Percentiles rank a stretch among this genome's conserved stretches.
Conservation (phyloP, 1,284 basidiomycete species). For the Leucoagaricus sp. region DNA sequence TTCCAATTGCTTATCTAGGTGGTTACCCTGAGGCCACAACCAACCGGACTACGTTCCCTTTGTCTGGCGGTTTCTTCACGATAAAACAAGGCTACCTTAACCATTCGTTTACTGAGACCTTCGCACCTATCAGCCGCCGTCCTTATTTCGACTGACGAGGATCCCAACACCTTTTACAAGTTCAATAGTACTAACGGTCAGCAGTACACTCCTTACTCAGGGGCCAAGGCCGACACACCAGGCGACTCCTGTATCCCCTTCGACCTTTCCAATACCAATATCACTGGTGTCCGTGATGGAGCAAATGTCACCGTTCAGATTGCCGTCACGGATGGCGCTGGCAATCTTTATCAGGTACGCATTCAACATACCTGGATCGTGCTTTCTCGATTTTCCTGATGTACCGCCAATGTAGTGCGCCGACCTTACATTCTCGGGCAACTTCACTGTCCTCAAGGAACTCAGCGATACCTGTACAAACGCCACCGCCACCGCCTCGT, state of each 20-base stretch:
- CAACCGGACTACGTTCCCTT: slow-evolving; percentile 57
- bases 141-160: slow-evolving; percentile 40
- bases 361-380: neutral
- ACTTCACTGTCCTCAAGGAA: slow-evolving; percentile 37
- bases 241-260: slow-evolving; percentile 58
- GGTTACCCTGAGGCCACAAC: slow-evolving; percentile 44
- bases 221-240: slow-evolving; percentile 41
- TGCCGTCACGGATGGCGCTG: slow-evolving; percentile 53
- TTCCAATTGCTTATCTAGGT: slow-evolving; percentile 30
- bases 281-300: slow-evolving; percentile 47
- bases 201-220: slow-evolving; percentile 40
- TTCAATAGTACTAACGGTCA: slow-evolving; percentile 46
- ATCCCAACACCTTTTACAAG: slow-evolving; percentile 54
- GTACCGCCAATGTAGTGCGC: slow-evolving; percentile 39
- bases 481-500: slow-evolving; percentile 19
- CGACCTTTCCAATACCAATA: slow-evolving; percentile 43
- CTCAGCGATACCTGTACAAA: slow-evolving; percentile 46
- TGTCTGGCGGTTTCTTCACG: slow-evolving; percentile 44
- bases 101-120: neutral
- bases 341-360: slow-evolving; percentile 51
- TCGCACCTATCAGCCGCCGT: slow-evolving; percentile 35
- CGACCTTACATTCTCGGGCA: slow-evolving; percentile 49
- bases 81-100: slow-evolving; percentile 40
- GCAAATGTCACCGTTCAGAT: slow-evolving; percentile 49
- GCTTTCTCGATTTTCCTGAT: neutral